Percentiles rank a stretch among this genome's conserved stretches.
phyloP scores from a whole-genome alignment of 148 eudicot genomes.

The Rhododendron ovatum region DNA sequence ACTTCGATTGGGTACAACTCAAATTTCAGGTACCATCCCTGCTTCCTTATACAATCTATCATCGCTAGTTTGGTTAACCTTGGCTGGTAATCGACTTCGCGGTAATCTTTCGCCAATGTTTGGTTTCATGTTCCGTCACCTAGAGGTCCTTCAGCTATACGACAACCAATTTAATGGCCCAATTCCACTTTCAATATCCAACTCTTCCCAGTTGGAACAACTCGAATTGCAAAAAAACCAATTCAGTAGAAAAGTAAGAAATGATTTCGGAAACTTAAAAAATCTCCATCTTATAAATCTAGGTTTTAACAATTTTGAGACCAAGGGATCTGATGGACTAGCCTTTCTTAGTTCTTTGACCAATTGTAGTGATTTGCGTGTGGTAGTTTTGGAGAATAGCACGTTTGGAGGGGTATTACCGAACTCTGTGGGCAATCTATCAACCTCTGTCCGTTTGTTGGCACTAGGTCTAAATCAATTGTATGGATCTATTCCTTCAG shows the following conservation, averaged over 20 bases:
- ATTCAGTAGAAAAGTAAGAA: too few relatives aligned
- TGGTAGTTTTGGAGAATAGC: background rate
- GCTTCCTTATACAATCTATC: too few relatives aligned
- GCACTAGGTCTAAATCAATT: background rate
- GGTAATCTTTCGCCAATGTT: background rate
- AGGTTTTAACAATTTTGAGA: background rate
- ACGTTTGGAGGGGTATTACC: background rate
- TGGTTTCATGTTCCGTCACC: too few relatives aligned
- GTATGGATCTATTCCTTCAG: slow-evolving; percentile 8
- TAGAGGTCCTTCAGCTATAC: too few relatives aligned
- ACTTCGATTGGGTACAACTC: background rate
- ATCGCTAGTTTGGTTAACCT: too few relatives aligned
- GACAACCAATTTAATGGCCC: too few relatives aligned
- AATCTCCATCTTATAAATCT: background rate
- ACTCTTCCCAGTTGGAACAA: too few relatives aligned
- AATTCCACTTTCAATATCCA: too few relatives aligned
- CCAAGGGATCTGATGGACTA: slow-evolving; percentile 2
- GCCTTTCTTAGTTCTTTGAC: background rate
- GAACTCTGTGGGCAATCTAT: background rate
- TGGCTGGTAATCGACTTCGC: too few relatives aligned
- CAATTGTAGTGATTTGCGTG: slow-evolving; percentile 8
- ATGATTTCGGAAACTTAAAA: background rate
- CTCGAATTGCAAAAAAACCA: too few relatives aligned
- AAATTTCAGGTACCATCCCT: background rate
- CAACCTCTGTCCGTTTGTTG: background rate